phyloP scores from a whole-genome alignment of 768 basidiomycete species.

The Naganishia friedmannii region DNA sequence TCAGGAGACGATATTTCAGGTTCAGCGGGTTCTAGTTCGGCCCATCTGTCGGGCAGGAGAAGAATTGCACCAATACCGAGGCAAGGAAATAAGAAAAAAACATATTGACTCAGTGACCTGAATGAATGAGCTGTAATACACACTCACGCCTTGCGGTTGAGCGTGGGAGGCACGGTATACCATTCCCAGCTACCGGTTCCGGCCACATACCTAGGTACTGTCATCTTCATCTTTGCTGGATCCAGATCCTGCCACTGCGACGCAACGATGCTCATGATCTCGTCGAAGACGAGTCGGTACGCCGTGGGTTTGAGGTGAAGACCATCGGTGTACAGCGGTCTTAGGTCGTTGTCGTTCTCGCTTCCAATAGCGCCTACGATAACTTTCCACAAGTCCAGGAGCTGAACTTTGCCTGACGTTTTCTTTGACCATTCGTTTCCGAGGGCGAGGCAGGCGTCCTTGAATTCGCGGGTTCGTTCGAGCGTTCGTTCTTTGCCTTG shows the following conservation, averaged over 20 bases:
- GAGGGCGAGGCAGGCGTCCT: constrained; percentile 62
- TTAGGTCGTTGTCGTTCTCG: constrained; percentile 56
- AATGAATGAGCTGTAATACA: neutral
- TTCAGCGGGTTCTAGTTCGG: neutral
- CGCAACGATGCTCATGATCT: constrained; percentile 59
- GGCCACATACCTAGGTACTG: constrained; percentile 63
- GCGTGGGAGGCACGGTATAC: constrained; percentile 64
- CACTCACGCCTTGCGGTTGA: constrained; percentile 33
- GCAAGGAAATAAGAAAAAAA: neutral
- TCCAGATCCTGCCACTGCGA: constrained; percentile 10
- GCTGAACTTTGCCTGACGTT: constrained; percentile 6
- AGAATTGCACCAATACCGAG: neutral
- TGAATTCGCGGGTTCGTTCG: constrained; percentile 59
- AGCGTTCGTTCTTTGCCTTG: constrained; percentile 61
- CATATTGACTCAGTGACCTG: neutral
- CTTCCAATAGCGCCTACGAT: constrained; percentile 58
- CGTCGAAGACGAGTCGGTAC: constrained; percentile 69
- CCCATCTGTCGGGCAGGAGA: neutral
- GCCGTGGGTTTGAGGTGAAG: constrained; percentile 74
- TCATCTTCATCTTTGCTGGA: constrained; percentile 55
- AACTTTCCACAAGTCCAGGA: constrained; percentile 65
- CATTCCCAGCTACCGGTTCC: constrained; percentile 55
- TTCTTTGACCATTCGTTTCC: constrained; percentile 19
- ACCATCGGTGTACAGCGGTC: constrained; percentile 60
- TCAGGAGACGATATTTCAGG: neutral